Conservation (phyloP, 306 rosid genomes). For the Boehmeria nivea region DNA sequence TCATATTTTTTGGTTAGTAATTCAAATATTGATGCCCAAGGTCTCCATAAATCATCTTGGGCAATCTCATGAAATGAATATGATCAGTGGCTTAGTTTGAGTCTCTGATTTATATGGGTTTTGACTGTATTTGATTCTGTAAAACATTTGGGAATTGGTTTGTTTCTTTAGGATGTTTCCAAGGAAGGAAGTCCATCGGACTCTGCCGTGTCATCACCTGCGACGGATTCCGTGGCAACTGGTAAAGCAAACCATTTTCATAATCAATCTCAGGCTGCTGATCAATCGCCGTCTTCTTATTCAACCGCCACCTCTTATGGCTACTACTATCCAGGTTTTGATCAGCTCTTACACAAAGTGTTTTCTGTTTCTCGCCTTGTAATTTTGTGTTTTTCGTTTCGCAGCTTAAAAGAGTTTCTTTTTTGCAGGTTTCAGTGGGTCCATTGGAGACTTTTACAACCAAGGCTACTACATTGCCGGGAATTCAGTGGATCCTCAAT, state of each 20-base stretch:
- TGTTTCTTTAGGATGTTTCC: conserved; percentile 35
- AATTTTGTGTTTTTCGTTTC: not conserved
- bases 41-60: no score
- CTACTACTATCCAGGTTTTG: conserved; percentile 67
- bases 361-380: no score
- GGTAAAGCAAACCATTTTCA: conserved; percentile 46
- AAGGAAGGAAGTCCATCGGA: conserved; percentile 64
- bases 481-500: conserved; percentile 48
- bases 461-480: conserved; percentile 65
- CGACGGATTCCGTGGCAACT: conserved; percentile 51
- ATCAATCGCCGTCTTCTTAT: conserved; percentile 16
- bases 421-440: conserved; percentile 56
- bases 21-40: not conserved
- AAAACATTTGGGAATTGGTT: not conserved
- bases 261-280: conserved; percentile 24
- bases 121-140: no score
- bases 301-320: conserved; percentile 48
- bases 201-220: conserved; percentile 56
- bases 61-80: no score
- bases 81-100: not conserved
- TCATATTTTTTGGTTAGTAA: not conserved
- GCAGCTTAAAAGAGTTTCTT: conserved; percentile 29
- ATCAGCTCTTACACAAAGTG: not conserved
- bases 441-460: conserved; percentile 43
- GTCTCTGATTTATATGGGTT: not conserved